A percentile compares a stretch with the other conserved stretches of the same genome.
phyloP scores from a whole-genome alignment of 2,329 filamentous ascomycete species.

The Chalara sp. region DNA sequence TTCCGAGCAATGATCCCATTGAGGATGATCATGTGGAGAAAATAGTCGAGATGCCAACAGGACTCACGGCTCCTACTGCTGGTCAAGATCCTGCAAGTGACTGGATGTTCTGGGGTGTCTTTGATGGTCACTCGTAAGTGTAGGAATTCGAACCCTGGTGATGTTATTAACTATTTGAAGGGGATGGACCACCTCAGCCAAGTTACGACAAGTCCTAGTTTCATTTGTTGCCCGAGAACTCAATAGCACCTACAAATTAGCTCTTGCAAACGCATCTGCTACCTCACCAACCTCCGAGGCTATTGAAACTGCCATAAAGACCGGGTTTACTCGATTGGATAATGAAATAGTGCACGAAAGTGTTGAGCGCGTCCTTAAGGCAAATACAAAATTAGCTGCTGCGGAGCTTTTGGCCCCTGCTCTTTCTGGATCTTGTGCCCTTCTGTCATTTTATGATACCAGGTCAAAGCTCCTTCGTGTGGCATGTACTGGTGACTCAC shows the following conservation, averaged over 20 bases:
- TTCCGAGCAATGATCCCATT: constrained; percentile 94
- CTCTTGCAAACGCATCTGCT: constrained; percentile 46
- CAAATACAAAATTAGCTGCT: constrained; percentile 81
- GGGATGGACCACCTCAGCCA: constrained; percentile 97
- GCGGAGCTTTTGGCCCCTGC: constrained; percentile 90
- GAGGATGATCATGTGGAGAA: constrained; percentile 98
- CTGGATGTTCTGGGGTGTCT: constrained; percentile 99
- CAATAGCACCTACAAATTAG: constrained; percentile 82
- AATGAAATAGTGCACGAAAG: constrained; percentile 92
- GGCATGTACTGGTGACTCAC: constrained; percentile 93
- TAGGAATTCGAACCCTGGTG: not conserved
- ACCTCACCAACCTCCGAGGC: constrained; percentile 67
- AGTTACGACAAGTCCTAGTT: constrained; percentile 86
- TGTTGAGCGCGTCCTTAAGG: constrained; percentile 83
- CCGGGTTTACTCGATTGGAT: constrained; percentile 81
- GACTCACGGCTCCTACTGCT: constrained; percentile 34
- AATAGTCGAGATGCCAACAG: constrained; percentile 80
- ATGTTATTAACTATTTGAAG: constrained; percentile 38
- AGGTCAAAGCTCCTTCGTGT: constrained; percentile 82
- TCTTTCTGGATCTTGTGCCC: constrained; percentile 91
- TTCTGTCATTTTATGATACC: constrained; percentile 94
- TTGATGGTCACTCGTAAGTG: constrained; percentile 87
- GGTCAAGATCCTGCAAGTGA: constrained; percentile 55
- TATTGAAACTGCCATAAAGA: constrained; percentile 87
- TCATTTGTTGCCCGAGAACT: constrained; percentile 89